Evolutionary conservation across 495 filamentous ascomycete species (phyloP).

Genomic region (Paragyromitra xinjiangensis): DNA sequence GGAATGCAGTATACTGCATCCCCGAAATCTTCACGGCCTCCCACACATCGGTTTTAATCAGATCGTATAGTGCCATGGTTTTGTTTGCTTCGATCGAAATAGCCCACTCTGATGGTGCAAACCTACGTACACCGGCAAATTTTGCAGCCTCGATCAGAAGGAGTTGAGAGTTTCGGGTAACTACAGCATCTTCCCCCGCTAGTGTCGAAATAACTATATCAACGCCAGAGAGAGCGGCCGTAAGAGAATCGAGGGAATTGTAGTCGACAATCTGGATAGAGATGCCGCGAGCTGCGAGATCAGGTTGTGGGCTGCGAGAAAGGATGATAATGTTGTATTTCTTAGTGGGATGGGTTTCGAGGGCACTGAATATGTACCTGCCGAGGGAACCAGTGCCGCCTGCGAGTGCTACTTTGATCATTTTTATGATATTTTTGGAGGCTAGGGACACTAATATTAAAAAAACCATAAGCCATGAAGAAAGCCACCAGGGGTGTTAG

Average conservation of each 20-base stretch:
- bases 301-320: slow-evolving; percentile 1
- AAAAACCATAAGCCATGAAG: background rate
- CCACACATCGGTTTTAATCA: slow-evolving; percentile 45
- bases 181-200: slow-evolving; percentile 27
- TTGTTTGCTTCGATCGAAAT: slow-evolving; percentile 18
- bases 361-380: background rate
- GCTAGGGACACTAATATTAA: background rate
- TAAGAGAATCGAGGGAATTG: slow-evolving; percentile 47
- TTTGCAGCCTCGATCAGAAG: slow-evolving; percentile 57
- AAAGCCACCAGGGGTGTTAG: background rate
- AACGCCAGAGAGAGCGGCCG: slow-evolving; percentile 46
- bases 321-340: slow-evolving; percentile 16
- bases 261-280: slow-evolving; percentile 49
- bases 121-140: slow-evolving; percentile 55
- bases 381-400: slow-evolving; percentile 11
- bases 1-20: slow-evolving; percentile 58
- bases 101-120: slow-evolving; percentile 59
- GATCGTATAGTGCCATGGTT: slow-evolving; percentile 46
- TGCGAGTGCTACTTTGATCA: slow-evolving; percentile 4
- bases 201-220: slow-evolving; percentile 56
- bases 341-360: slow-evolving; percentile 7
- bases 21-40: slow-evolving; percentile 49
- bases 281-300: background rate
- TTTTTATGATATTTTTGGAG: background rate
- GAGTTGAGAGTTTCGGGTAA: slow-evolving; percentile 51